Evolutionary conservation across 495 filamentous ascomycete species (phyloP), one percentile per base, ranked within the genome.

Genomic region (Ramalina peruviana): DNA sequence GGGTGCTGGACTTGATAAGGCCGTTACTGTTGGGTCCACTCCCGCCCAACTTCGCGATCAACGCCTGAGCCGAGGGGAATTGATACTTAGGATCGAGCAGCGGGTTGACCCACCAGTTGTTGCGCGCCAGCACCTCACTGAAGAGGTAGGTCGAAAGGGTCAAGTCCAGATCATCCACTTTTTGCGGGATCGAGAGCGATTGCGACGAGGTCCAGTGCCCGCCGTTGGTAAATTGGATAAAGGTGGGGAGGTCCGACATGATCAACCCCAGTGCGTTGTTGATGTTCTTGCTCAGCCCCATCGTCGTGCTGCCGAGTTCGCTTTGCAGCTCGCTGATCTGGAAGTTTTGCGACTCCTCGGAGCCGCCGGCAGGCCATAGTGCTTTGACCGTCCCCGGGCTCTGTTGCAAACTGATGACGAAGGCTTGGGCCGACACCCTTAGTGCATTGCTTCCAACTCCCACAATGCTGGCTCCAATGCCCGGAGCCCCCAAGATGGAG

Each of bases 401-500:
- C 48, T 57, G 51, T 36, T 54, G 47, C 5, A 54, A 37, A 37
- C 55, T 50, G 37, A 54, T 54, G 9, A 47, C 16, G 11, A 54
- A 21, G 25, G 46, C 41, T 20, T 54, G 48, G 30, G 55, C 46
- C 5, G 51, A 12, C 13, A 12, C 21, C 21, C 36, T 54, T 1
- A 54, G 9, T 25, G 17, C 26, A 9, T 19, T 4, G 1, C 25
- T 4, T 37, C 15, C 13, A 11, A 54, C 15, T 17, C 43, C 43
- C 25, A 44, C 33, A 4, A 57, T n/a, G n/a, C 16, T 15, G 9
- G 40, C 48, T 6, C 44, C 51, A 23, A 57, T 19, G 48, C 48
- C 51, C 21, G 55, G 55, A 4, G 51, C 55, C 41, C 51, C 55
- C 6, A 57, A 19, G 43, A 57, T 51, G 10, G 51, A 40, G 30